Evolutionary conservation across 2,329 filamentous ascomycete species (phyloP).

Genomic region (Fusarium drepaniforme): DNA sequence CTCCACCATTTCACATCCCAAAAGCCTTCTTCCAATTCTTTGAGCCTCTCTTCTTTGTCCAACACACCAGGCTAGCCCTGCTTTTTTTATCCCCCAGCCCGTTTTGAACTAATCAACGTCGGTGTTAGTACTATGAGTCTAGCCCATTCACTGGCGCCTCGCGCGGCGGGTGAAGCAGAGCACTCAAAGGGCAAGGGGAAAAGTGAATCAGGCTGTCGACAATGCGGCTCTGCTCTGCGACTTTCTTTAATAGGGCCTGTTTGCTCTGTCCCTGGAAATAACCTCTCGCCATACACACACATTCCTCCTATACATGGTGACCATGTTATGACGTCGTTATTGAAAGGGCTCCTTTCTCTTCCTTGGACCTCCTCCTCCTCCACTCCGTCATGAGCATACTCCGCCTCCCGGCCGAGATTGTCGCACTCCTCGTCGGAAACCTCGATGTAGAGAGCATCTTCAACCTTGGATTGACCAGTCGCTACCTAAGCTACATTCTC

Average conservation of each 20-base stretch:
- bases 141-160: neutral
- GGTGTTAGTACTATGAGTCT: neutral
- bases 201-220: neutral
- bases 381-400: conserved; percentile 54
- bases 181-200: neutral
- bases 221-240: conserved; percentile 26
- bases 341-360: neutral
- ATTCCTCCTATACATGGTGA: conserved; percentile 14
- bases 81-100: too few species aligned
- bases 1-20: neutral
- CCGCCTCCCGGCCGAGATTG: conserved; percentile 72
- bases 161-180: neutral
- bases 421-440: conserved; percentile 66
- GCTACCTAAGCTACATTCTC: conserved; percentile 62
- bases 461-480: conserved; percentile 65
- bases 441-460: conserved; percentile 71
- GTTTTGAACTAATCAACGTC: neutral
- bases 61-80: neutral
- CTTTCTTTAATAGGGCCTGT: neutral
- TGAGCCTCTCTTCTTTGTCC: neutral
- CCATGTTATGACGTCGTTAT: conserved; percentile 13
- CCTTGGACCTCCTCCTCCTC: neutral
- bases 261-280: conserved; percentile 19
- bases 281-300: neutral
- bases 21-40: neutral